Evolutionary conservation across 768 basidiomycete species (phyloP), one percentile per base, ranked within the genome.

Genomic region (Rhodosporidiobolus odoratus): DNA sequence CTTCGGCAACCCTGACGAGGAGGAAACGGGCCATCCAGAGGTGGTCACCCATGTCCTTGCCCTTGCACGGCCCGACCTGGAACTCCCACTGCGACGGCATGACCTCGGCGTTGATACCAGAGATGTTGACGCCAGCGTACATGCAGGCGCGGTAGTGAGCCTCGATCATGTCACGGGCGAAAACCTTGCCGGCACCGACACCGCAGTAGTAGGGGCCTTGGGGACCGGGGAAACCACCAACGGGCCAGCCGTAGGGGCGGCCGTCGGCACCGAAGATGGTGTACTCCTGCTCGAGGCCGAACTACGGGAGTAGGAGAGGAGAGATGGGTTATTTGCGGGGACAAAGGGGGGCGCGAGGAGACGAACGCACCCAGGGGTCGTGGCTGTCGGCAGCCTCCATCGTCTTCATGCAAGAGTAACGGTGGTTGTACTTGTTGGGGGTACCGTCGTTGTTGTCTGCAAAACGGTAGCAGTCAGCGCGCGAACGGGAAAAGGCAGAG

Each of bases 81-180:
- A 95, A 99, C 83, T 99, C 96, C 96, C 96, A 99, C 81, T 99
- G 96, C 65, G 94, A 88, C 23, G 96, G 95, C 95, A 98, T 98
- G 71, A 98, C 95, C 82, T 98, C 96, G 70, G 95, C 95, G 80
- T 98, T 99, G 83, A 99, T 97, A 79, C 96, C 96, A 75, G 91
- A 92, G 83, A 98, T 98, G 84, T 92, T 93, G 82, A 99, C 85
- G 75, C 93, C 94, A 45, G 76, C 77, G 63, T 70, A 78, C 41
- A 78, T 62, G 75, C 77, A 78, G 67, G 91, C 91, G 74, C 93
- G 91, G 83, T 98, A 98, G 83, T 99, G 96, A 45, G 96, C 96
- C 83, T 99, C 96, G 78, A 99, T 89, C 78, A 98, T 86, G 82
- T 99, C 96, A 82, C 96, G 92, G 73, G 91, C 95, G 78, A 96